Base-by-base conservation (phyloP, 345 rosid genomes). In the Punica granatum region DNA sequence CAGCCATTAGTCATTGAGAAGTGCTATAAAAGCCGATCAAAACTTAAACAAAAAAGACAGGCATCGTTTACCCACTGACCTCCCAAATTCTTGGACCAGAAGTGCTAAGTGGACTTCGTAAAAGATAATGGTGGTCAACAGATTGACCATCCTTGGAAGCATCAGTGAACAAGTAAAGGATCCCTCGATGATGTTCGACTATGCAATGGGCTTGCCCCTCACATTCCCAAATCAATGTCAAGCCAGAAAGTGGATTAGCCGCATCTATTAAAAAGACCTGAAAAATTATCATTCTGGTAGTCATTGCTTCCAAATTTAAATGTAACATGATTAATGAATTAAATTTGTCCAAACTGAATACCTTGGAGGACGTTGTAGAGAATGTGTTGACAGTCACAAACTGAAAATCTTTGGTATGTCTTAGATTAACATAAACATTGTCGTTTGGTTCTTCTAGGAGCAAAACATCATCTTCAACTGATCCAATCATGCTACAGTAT, bases 181-280 rank as follows among this genome's bases (percentile, higher is more conserved):
- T 81, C 19, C 90, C 93, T 32, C 81, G 89, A 78, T 89, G 99
- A 83, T 94, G 99, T 87, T 91, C 98, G 60, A 91, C 78, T 66
- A 89, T 76, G 76, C 98, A 91, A 73, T 89, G 99, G 25, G 82
- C 84, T 70, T 77, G 89, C 74, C 83, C 87, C 77, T 89, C 83
- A 82, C 90, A 83, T 77, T 94, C 93, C 97, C 97, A 94, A 66
- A 82, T 80, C 77, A 84, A 83, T 65, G 69, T 80, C 89, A 86
- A 75, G 73, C 92, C 89, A 67, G 96, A 83, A 69, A 83, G 77
- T 14, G 96, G 99, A 70, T 91, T 85, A 70, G 96, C 97, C 83
- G 98, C 92, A 86, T 86, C 86, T 74, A 89, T 86, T 75, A 94
- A 86, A 84, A 88, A 88, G 76, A 94, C 97, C 99, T 94, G 83